phyloP scores from a whole-genome alignment of 768 basidiomycete genomes.

The Neoboletus magnificus region DNA sequence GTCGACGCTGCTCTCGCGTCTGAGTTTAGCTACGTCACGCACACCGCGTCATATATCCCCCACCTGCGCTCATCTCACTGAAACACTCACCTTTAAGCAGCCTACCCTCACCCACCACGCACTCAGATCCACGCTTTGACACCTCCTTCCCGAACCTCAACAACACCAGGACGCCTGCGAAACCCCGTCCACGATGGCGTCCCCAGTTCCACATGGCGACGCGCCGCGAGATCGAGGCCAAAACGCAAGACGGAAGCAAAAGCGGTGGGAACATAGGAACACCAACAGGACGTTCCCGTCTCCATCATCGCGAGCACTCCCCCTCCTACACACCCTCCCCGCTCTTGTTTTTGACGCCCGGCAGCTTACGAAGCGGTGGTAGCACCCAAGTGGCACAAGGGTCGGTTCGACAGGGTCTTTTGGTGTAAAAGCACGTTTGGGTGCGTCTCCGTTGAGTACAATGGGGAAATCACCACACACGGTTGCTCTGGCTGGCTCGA shows the following conservation, averaged over 20 bases:
- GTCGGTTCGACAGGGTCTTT: not conserved
- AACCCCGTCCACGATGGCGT: constrained; percentile 14
- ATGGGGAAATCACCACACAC: not conserved
- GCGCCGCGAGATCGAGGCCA: not conserved
- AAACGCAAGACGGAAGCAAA: not conserved
- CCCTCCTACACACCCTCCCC: constrained; percentile 16
- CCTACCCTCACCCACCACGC: constrained; percentile 1
- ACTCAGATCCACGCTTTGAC: constrained; percentile 19
- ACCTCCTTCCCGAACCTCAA: constrained; percentile 23
- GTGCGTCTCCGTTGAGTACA: not conserved
- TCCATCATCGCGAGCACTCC: not conserved
- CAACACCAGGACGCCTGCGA: constrained; percentile 30
- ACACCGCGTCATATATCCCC: no score
- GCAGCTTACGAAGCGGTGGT: no score
- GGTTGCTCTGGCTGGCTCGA: constrained; percentile 24
- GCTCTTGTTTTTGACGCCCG: not conserved
- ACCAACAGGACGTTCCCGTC: not conserved
- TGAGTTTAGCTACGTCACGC: no score
- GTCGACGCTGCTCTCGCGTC: no score
- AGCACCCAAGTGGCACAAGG: no score
- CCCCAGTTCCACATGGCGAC: not conserved
- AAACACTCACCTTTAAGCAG: not conserved
- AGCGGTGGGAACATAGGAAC: not conserved
- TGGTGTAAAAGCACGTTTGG: not conserved
- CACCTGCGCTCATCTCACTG: no score